Base-by-base conservation (phyloP, 768 basidiomycete species). In the Phlebiopsis gigantea region DNA sequence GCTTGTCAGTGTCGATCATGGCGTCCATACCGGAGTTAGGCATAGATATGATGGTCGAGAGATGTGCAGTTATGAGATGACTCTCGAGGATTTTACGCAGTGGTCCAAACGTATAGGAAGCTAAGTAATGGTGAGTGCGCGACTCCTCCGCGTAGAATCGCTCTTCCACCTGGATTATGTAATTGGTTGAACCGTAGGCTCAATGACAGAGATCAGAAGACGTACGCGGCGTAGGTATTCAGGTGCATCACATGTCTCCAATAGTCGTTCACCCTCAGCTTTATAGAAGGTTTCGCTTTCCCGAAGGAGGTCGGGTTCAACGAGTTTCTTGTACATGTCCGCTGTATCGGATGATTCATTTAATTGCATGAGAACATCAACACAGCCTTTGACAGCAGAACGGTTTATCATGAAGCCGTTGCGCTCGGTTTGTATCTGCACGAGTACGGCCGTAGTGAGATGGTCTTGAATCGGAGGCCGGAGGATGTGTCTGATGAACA, bases 321-420 rank as follows among this genome's bases (percentile, higher is more conserved):
- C 77, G 66, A 92, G 86, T 50, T 80, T 79, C 61, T 85, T 83
- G 74, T 98, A 99, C 5, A 94, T 80, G 0, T 84, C 85, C 4
- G 60, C 54, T 5, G 58, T 78, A 19, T 73, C 75, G 21, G 71
- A 71, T 17, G 77, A 77, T 29, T 79, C 77, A 9, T 77, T 72
- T 26, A 98, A 79, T 56, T 85, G 79, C 39, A 89, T 72, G 46
- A 97, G 80, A 45, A 98, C 85, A 42, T 93, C 90, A 21, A 95
- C 85, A 60, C 89, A 93, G 62, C 88, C 89, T 65, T 91, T 89
- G 51, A 98, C 84, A 2, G 90, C 85, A 1, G 93, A 92, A n/a
- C 90, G 87, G 65, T 91, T 92, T 65, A 98, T 93, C 46, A 81
- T 82, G 66, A 88, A 90, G 24, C 94, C 94, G 60, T 95, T 88